Conservation (phyloP, 1,284 basidiomycete genomes). For the Heterobasidion occidentale region DNA sequence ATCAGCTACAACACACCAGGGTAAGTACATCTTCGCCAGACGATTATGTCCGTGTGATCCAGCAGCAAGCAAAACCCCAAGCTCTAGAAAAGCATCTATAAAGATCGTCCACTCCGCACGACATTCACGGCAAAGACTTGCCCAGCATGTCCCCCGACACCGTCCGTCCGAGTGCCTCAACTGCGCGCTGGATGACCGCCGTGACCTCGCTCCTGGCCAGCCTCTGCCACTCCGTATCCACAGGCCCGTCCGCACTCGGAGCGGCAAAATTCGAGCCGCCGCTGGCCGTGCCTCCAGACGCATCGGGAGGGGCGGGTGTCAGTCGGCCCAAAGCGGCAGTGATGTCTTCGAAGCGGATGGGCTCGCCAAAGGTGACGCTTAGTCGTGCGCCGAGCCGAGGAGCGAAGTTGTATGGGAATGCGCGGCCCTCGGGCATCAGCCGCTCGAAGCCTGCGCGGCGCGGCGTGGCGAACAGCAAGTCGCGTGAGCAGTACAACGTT, state of each 20-base stretch:
- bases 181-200: conserved; percentile 46
- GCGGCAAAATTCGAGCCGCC: not conserved
- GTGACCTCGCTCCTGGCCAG: conserved; percentile 48
- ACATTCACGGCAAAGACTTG: not conserved
- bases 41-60: too few relatives aligned
- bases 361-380: conserved; percentile 68
- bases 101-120: too few relatives aligned
- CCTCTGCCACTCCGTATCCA: conserved; percentile 16
- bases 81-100: too few relatives aligned
- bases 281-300: not conserved
- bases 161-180: conserved; percentile 49
- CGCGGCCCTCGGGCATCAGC: conserved; percentile 82
- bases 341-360: conserved; percentile 41
- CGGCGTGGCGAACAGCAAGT: not conserved
- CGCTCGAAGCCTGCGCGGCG: conserved; percentile 79
- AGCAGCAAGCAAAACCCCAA: too few relatives aligned
- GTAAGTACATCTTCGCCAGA: too few relatives aligned
- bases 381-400: conserved; percentile 55
- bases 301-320: conserved; percentile 15
- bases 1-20: too few relatives aligned
- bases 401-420: conserved; percentile 64
- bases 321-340: conserved; percentile 5
- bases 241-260: conserved; percentile 5
- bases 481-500: not conserved
- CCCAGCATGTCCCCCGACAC: conserved; percentile 30